Base-by-base conservation (phyloP, 208 protist species). In the Acanthamoeba lugdunensis region DNA sequence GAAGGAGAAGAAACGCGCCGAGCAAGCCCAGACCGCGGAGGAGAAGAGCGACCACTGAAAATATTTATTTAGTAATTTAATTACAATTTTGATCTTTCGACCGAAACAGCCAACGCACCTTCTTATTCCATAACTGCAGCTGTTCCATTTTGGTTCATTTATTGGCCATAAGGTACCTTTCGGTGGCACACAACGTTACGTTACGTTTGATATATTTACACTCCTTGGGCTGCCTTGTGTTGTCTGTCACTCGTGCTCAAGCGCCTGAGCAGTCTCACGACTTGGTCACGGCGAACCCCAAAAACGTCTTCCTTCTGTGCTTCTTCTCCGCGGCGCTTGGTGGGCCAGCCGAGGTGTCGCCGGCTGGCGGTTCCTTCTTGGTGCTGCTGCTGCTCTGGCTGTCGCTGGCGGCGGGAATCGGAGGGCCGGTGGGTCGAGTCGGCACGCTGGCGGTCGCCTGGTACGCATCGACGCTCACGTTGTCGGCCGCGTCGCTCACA, bases 251-350 rank as follows among this genome's bases (percentile, higher is more conserved):
- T 77, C 18, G 14, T 73, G 16, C 25, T 73, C 25, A 2, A 37
- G 16, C 65, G n/a, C 65, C 16, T 7, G 58, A 63, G 21, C 67
- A 50, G 67, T 16, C 67, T 73, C 28, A 45, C 52, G 37, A 45
- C 73, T 81, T 81, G 73, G 73, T 8, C 73, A 54, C 28, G 65
- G 65, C 65, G 73, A 81, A 81, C 73, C 73, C 73, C 73, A 81
- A 81, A 81, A 81, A 81, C n/a, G 73, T 81, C 73, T 81, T 81
- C 21, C 30, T 2, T n/a, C 41, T 45, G 41, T 23, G 54, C 73
- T 52, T 81, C 73, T 52, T 81, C 16, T 81, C 73, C 11, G 73
- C 73, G 54, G 54, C 54, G 54, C 54, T 23, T 58, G 54, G 18
- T 8, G 11, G 30, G 28, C 18, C 65, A 3, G 65, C n/a, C 33